Percentiles rank a stretch among this genome's conserved stretches.
Conservation (phyloP, 192 early-diverging fungal species). For the Coemansia sp. region DNA sequence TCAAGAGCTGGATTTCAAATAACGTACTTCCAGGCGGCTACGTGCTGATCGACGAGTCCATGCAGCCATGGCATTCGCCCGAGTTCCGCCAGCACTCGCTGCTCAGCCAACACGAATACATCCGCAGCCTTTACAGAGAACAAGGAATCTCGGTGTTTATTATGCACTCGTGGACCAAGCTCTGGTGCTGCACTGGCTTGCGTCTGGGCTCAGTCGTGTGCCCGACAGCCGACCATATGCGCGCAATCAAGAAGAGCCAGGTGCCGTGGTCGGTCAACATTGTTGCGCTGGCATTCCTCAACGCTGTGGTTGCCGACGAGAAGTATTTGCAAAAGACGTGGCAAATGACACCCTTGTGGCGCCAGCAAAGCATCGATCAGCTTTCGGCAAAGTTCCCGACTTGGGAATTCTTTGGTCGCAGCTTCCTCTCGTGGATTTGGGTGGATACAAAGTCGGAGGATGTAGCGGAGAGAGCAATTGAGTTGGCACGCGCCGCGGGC, state of each 20-base stretch:
- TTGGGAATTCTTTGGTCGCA: slow-evolving; percentile 73
- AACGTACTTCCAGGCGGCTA: slow-evolving; percentile 77
- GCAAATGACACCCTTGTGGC: slow-evolving; percentile 69
- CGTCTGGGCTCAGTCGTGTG: slow-evolving; percentile 86
- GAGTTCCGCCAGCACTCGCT: slow-evolving; percentile 82
- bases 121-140: slow-evolving; percentile 59
- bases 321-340: slow-evolving; percentile 77
- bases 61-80: slow-evolving; percentile 90
- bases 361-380: slow-evolving; percentile 50
- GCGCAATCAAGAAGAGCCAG: slow-evolving; percentile 73
- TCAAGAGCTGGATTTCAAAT: slow-evolving; percentile 74
- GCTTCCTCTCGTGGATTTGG: slow-evolving; percentile 88
- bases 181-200: slow-evolving; percentile 91
- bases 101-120: slow-evolving; percentile 68
- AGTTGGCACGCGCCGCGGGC: slow-evolving; percentile 69
- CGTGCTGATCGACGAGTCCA: slow-evolving; percentile 87
- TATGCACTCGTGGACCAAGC: slow-evolving; percentile 93
- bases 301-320: slow-evolving; percentile 69
- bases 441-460: slow-evolving; percentile 64
- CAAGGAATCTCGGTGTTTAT: slow-evolving; percentile 77
- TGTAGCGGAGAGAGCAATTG: slow-evolving; percentile 64
- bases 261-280: slow-evolving; percentile 93
- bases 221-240: slow-evolving; percentile 73
- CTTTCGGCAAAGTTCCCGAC: slow-evolving; percentile 33
- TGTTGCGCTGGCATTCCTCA: slow-evolving; percentile 80